phyloP scores from a whole-genome alignment of 768 basidiomycete genomes.

The Atractiella rhizophila region DNA sequence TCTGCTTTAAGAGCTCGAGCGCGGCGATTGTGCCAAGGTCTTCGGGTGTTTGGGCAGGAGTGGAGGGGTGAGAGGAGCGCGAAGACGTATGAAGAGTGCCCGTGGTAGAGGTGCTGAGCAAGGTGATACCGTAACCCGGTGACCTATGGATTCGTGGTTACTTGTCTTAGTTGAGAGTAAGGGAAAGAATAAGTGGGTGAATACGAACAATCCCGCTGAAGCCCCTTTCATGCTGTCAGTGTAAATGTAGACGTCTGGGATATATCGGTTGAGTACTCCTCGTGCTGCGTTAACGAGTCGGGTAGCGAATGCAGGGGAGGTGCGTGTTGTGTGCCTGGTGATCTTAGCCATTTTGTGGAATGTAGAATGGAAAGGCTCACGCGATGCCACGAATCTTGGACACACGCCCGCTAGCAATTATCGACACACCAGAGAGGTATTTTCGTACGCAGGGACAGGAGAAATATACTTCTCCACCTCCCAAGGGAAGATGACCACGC shows the following conservation, averaged over 20 bases:
- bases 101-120: constrained; percentile 79
- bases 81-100: constrained; percentile 68
- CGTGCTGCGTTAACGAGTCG: constrained; percentile 88
- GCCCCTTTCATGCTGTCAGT: constrained; percentile 92
- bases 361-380: constrained; percentile 28
- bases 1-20: constrained; percentile 48
- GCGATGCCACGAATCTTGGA: constrained; percentile 86
- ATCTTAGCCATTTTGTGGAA: not conserved
- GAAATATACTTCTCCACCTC: constrained; percentile 83
- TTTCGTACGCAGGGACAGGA: constrained; percentile 77
- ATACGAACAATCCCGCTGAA: not conserved
- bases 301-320: constrained; percentile 91
- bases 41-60: constrained; percentile 42
- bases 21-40: constrained; percentile 68
- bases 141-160: constrained; percentile 32
- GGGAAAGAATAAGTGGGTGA: not conserved
- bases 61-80: constrained; percentile 49
- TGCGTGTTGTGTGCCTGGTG: constrained; percentile 70
- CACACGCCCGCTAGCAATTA: constrained; percentile 70
- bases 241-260: constrained; percentile 93
- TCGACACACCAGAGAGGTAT: constrained; percentile 62
- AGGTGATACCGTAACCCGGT: constrained; percentile 74
- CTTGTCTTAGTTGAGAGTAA: not conserved
- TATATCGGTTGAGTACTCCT: constrained; percentile 77
- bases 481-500: constrained; percentile 67